Percentiles rank a stretch among this genome's conserved stretches.
phyloP scores from a whole-genome alignment of 2,329 filamentous ascomycete genomes.

The Zopfia rhizophila region DNA sequence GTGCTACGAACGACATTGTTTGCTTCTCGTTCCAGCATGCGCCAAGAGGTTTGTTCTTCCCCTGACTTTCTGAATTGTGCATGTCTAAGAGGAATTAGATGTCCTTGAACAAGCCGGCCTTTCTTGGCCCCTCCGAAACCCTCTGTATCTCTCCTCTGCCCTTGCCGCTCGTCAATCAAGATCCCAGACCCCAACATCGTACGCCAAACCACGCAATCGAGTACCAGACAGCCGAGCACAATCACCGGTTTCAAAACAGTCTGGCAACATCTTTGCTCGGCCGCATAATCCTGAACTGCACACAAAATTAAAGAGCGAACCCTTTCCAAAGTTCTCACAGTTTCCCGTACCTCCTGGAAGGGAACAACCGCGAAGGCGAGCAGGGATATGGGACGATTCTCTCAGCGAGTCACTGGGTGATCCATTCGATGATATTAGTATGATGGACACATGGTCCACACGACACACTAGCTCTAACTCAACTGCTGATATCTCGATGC shows the following conservation, averaged over 20 bases:
- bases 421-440: slow-evolving; percentile 29
- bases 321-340: slow-evolving; percentile 25
- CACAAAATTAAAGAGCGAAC: slow-evolving; percentile 28
- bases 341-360: slow-evolving; percentile 22
- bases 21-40: slow-evolving; percentile 88
- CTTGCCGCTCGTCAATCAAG: slow-evolving; percentile 2
- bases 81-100: slow-evolving; percentile 58
- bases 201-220: slow-evolving; percentile 6
- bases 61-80: not conserved
- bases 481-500: slow-evolving; percentile 28
- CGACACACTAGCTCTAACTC: slow-evolving; percentile 24
- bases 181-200: slow-evolving; percentile 10
- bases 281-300: slow-evolving; percentile 27
- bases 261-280: slow-evolving; percentile 8
- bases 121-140: slow-evolving; percentile 74
- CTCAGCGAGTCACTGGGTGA: slow-evolving; percentile 21
- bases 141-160: slow-evolving; percentile 35
- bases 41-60: slow-evolving; percentile 69
- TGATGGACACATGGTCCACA: slow-evolving; percentile 34
- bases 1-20: slow-evolving; percentile 76
- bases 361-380: slow-evolving; percentile 8
- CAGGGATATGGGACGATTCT: slow-evolving; percentile 27
- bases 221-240: slow-evolving; percentile 14
- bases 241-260: slow-evolving; percentile 19
- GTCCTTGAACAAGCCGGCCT: slow-evolving; percentile 78